Percentiles rank a stretch among this genome's conserved stretches.
Evolutionary conservation across 163 green algal species (phyloP).

Genomic region (Volvox carteri): DNA sequence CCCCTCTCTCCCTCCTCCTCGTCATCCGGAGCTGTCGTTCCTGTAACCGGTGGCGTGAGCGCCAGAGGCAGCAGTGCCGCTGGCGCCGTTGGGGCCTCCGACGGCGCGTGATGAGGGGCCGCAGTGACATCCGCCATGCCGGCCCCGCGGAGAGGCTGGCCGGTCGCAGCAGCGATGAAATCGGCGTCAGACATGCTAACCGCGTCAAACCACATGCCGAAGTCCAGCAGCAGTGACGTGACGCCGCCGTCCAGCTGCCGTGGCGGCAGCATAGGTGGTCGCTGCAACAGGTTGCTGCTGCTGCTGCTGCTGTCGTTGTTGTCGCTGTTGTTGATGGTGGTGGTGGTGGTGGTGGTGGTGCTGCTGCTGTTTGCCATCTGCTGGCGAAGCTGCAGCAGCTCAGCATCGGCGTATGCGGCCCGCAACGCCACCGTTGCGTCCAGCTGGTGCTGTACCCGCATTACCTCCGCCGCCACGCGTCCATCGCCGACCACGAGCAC

Average conservation of each 20-base stretch:
- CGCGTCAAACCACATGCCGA: constrained; percentile 47
- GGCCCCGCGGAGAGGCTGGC: neutral
- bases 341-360: too few species aligned
- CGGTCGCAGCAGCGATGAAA: neutral
- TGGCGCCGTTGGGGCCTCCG: neutral
- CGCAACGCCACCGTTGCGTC: constrained; percentile 26
- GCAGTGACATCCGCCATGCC: neutral
- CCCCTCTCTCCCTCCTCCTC: neutral
- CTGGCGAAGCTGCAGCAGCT: constrained; percentile 12
- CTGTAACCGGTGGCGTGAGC: neutral
- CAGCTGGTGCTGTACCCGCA: constrained; percentile 38
- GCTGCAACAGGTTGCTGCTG: too few species aligned
- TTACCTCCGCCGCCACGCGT: constrained; percentile 20
- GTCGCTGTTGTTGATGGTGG: too few species aligned
- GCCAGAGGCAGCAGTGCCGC: neutral
- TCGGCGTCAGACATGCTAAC: constrained; percentile 19
- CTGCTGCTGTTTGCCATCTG: constrained; percentile 20
- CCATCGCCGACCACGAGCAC: constrained; percentile 35
- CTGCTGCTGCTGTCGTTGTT: neutral
- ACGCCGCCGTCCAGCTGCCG: constrained; percentile 25
- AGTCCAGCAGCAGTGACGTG: constrained; percentile 33
- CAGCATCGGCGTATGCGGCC: neutral
- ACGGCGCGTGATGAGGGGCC: neutral
- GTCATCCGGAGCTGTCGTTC: neutral
- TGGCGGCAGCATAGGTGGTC: too few species aligned